phyloP scores from a whole-genome alignment of 768 basidiomycete genomes.

The Lactarius deliciosus region DNA sequence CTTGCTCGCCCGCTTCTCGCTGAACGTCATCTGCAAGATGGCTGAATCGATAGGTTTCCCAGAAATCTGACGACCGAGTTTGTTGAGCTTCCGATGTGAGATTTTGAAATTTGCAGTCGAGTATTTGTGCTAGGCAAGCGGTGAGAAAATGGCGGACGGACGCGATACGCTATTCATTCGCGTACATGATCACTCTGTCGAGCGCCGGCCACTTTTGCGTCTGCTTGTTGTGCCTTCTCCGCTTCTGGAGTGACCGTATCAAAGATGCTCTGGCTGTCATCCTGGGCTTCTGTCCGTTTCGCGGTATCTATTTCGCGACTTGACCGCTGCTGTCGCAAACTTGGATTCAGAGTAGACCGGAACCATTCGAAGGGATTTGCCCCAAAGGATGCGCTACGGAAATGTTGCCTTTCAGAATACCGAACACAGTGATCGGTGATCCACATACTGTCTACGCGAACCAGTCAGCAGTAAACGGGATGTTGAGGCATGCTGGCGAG shows the following conservation, averaged over 20 bases:
- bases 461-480: conserved; percentile 20
- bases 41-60: conserved; percentile 93
- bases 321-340: conserved; percentile 21
- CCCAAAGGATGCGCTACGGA: conserved; percentile 27
- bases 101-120: conserved; percentile 93
- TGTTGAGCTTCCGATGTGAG: conserved; percentile 89
- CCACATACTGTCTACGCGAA: conserved; percentile 25
- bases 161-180: background rate
- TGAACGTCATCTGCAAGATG: conserved; percentile 96
- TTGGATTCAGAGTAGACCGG: conserved; percentile 21
- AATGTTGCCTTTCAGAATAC: background rate
- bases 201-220: conserved; percentile 5
- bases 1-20: conserved; percentile 84
- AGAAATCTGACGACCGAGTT: conserved; percentile 81
- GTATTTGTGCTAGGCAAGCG: conserved; percentile 72
- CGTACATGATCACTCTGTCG: conserved; percentile 27
- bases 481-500: conserved; percentile 10
- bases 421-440: background rate
- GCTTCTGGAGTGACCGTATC: conserved; percentile 33
- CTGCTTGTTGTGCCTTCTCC: conserved; percentile 9
- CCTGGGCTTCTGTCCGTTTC: conserved; percentile 45
- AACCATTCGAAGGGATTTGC: conserved; percentile 29
- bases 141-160: background rate
- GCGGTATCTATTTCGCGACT: conserved; percentile 32
- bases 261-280: conserved; percentile 52